A percentile compares a stretch with the other conserved stretches of the same genome.
Evolutionary conservation across 1,284 basidiomycete species (phyloP).

Genomic region (Ganoderma leucocontextum): DNA sequence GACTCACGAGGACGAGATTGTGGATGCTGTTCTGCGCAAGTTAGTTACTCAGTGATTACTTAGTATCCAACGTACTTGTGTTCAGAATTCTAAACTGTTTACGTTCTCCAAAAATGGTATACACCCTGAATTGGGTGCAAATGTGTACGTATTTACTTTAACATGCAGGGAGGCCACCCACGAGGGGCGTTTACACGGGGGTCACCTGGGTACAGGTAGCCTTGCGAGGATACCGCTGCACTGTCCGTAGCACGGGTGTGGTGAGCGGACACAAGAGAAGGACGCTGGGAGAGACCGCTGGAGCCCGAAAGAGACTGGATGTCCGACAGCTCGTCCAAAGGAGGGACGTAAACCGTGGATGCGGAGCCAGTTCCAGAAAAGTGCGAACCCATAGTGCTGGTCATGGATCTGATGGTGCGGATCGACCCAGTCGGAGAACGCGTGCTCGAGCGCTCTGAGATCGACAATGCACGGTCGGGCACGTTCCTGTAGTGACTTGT

Average conservation of each 20-base stretch:
- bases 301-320: constrained; percentile 54
- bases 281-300: constrained; percentile 50
- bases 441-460: constrained; percentile 60
- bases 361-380: constrained; percentile 61
- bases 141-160: too few species aligned
- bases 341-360: constrained; percentile 77
- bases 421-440: constrained; percentile 79
- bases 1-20: too few species aligned
- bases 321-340: constrained; percentile 72
- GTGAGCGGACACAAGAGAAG: constrained; percentile 62
- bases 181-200: constrained; percentile 73
- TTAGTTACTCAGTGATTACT: too few species aligned
- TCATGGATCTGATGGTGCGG: constrained; percentile 68
- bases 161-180: too few species aligned
- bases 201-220: constrained; percentile 74
- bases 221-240: constrained; percentile 64
- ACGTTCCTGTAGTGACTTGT: constrained; percentile 64
- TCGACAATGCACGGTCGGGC: constrained; percentile 55
- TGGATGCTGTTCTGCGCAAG: too few species aligned
- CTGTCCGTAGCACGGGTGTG: constrained; percentile 75
- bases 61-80: too few species aligned
- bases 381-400: constrained; percentile 44
- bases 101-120: too few species aligned
- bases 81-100: too few species aligned
- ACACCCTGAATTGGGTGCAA: too few species aligned